Evolutionary conservation across 1,284 basidiomycete species (phyloP), one percentile per base, ranked within the genome.

Genomic region (Rhodotorula sp.): DNA sequence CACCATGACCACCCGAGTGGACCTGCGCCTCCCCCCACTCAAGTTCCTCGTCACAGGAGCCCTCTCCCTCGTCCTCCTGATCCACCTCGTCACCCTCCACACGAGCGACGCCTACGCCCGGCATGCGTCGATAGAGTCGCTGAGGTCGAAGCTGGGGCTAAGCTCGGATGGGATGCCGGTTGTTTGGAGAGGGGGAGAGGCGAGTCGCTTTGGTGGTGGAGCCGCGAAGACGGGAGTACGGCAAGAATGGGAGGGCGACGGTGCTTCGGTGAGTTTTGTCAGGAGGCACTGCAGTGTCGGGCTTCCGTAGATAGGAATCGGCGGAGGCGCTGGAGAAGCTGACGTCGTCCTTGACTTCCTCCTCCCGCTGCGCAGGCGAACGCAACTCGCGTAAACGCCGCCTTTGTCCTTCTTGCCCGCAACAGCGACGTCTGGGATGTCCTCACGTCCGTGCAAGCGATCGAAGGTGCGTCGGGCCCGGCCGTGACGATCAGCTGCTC

Each of bases 351-450:
- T 18, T 9, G 5, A 22, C 24, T 26, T 24, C 31, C 40, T 48
- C 51, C 20, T 30, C 24, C 26, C 51, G 8, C 53, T 44, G n/a
- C 47, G 15, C 57, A 62, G 60, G 10, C n/a, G 37, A 66, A 69
- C 60, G 15, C 57, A 34, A 62, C 63, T 0, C 44, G 47, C 6
- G 68, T 64, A 34, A 64, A 63, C 34, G 68, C 68, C 16, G 65
- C 68, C 1, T 70, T 70, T 24, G 62, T 65, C 51, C 85, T 94
- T 67, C 85, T 95, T 81, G 91, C 90, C 22, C 85, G 92, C 44
- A 94, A 94, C 78, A 83, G 85, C 55, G 93, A 95, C 79, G 80
- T 94, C 59, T 82, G 85, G 74, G 87, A 87, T 4, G 86, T 92
- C 70, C 81, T 89, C 64, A 34, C 79, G 47, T 69, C 62, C 9